phyloP scores from a whole-genome alignment of 2,329 filamentous ascomycete genomes.

The Alternaria ethzedia region DNA sequence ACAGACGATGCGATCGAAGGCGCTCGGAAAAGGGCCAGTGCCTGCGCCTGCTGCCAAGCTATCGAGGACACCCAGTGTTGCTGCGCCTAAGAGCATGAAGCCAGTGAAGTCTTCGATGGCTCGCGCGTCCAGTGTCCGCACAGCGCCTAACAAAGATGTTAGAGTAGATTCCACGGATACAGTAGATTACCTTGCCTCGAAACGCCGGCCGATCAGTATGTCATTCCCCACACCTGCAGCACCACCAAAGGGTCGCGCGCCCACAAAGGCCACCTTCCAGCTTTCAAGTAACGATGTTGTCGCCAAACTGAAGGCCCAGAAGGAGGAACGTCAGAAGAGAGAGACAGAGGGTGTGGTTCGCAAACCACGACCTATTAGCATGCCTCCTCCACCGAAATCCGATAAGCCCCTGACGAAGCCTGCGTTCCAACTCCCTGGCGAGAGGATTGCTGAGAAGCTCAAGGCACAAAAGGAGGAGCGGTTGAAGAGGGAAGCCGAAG shows the following conservation, averaged over 20 bases:
- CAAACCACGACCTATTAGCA: conserved; percentile 52
- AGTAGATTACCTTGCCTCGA: conserved; percentile 50
- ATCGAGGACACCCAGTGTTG: conserved; percentile 36
- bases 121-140: conserved; percentile 38
- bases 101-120: conserved; percentile 29
- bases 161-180: conserved; percentile 34
- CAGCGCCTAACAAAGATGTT: conserved; percentile 26
- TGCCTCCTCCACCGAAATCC: conserved; percentile 57
- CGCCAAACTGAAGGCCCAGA: conserved; percentile 59
- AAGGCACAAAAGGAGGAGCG: conserved; percentile 44
- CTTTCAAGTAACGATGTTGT: conserved; percentile 61
- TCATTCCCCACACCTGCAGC: conserved; percentile 56
- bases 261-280: conserved; percentile 58
- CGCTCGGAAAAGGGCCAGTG: conserved; percentile 15
- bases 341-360: conserved; percentile 47
- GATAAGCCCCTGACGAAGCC: conserved; percentile 58
- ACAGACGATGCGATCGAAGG: conserved; percentile 10
- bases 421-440: conserved; percentile 61
- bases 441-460: conserved; percentile 53
- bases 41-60: conserved; percentile 21
- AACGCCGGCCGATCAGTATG: conserved; percentile 56
- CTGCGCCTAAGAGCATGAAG: conserved; percentile 38
- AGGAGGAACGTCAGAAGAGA: conserved; percentile 55
- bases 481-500: conserved; percentile 36
- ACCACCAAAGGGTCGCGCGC: conserved; percentile 56